A percentile compares a stretch with the other conserved stretches of the same genome.
These are phyloP conservation scores for Fraxinus dipetala DNA, from an alignment of 305 asterid genomes.

Conservation along the genomic window DNA sequence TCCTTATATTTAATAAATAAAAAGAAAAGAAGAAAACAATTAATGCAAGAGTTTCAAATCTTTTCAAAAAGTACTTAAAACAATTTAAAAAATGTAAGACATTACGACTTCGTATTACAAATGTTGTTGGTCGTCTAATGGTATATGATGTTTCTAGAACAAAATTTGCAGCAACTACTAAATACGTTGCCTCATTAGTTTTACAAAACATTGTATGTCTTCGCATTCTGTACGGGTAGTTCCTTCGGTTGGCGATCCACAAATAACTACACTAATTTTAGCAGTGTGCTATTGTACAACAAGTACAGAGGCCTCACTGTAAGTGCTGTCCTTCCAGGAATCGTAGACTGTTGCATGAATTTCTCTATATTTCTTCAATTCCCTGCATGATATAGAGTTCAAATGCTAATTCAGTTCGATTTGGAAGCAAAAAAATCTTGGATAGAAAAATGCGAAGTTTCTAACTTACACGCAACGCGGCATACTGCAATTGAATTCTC, in stretches of 20 bases:
- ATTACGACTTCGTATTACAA: neutral
- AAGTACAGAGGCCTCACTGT: neutral
- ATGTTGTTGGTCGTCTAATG: neutral
- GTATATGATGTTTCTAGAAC: neutral
- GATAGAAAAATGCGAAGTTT: neutral
- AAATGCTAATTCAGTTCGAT: neutral
- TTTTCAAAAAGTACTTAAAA: neutral
- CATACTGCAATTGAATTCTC: slow-evolving; percentile 36
- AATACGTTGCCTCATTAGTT: neutral
- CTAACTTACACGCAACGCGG: slow-evolving; percentile 61
- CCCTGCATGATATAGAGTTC: slow-evolving; percentile 32
- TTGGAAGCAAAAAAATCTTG: slow-evolving; percentile 11
- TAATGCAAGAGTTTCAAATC: neutral
- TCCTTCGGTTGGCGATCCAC: neutral
- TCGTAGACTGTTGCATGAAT: slow-evolving; percentile 9
- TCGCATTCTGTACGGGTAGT: neutral
- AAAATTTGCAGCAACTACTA: neutral
- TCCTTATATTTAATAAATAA: neutral
- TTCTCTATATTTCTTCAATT: slow-evolving; percentile 28
- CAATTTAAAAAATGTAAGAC: neutral
- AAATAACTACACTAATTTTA: neutral
- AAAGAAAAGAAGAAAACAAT: neutral
- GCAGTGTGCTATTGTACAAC: neutral
- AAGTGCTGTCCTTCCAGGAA: slow-evolving; percentile 14
- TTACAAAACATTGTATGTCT: neutral